Percentiles rank a stretch among this genome's conserved stretches.
Evolutionary conservation across 306 rosid genomes (phyloP).

Genomic region (Elaeagnus macrophylla): DNA sequence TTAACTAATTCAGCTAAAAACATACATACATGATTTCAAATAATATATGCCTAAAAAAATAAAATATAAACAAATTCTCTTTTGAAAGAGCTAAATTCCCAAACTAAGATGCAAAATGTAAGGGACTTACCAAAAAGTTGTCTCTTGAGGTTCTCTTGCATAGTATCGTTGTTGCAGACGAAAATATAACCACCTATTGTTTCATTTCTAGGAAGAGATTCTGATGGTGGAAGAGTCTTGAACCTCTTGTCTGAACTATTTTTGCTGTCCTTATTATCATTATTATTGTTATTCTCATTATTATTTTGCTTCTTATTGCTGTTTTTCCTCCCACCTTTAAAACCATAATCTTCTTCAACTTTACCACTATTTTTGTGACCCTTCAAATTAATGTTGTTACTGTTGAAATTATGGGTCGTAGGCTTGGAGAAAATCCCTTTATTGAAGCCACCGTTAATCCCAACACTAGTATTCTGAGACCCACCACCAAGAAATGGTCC

Average conservation of each 20-base stretch:
- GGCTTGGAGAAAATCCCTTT: slow-evolving; percentile 73
- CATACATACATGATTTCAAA: too few relatives aligned
- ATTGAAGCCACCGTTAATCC: slow-evolving; percentile 54
- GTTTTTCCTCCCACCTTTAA: slow-evolving; percentile 36
- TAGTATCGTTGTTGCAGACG: slow-evolving; percentile 94
- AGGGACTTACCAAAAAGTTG: slow-evolving; percentile 64
- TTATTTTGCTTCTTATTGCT: slow-evolving; percentile 30
- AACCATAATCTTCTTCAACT: slow-evolving; percentile 34
- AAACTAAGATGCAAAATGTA: background rate
- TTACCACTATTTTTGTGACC: slow-evolving; percentile 38
- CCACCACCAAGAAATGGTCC: slow-evolving; percentile 20
- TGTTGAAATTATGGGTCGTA: slow-evolving; percentile 16
- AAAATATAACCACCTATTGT: slow-evolving; percentile 82
- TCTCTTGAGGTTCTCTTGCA: slow-evolving; percentile 81
- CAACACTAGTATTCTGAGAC: slow-evolving; percentile 25
- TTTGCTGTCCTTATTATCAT: slow-evolving; percentile 39
- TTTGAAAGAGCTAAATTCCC: too few relatives aligned
- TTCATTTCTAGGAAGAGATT: slow-evolving; percentile 68
- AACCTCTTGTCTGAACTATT: slow-evolving; percentile 54
- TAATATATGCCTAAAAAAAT: too few relatives aligned
- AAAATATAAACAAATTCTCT: too few relatives aligned
- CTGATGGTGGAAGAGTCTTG: slow-evolving; percentile 77
- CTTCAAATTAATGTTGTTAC: slow-evolving; percentile 28
- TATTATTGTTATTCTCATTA: slow-evolving; percentile 32
- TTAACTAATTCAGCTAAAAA: too few relatives aligned